Base-by-base conservation (phyloP, 116 monocot species). In the Cymodocea nodosa region DNA sequence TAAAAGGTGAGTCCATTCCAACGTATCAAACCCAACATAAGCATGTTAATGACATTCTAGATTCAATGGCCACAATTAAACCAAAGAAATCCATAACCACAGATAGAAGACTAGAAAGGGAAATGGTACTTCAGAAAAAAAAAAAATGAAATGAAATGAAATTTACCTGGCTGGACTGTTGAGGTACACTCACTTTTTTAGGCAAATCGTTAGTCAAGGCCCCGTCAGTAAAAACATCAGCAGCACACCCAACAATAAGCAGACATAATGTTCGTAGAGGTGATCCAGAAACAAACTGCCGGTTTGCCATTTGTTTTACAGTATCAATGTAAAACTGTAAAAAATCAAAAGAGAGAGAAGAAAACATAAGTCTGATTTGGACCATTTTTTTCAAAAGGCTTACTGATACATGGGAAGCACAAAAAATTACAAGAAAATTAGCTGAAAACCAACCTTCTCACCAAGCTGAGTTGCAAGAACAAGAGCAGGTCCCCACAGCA, bases 401-500 rank as follows among this genome's bases (percentile, higher is more conserved):
- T 8, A 44, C 44, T 44, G 22, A 2, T 2, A 59, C 20, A 23
- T 22, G 2, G 24, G 14, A 59, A 59, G 0, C 12, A 25, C 59
- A 4, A 23, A 23, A 22, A 5, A 59, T 6, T 13, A 59, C 30
- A 30, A 30, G 30, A 30, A 30, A 7, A 19, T 19, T 66, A 52
- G 15, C 8, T 52, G 30, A 51, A 51, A 39, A 73, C 67, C 76
- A 69, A 98, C 97, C 85, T 98, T 78, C 34, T 89, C 84, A 53
- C 98, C 98, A 68, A 98, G 84, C 63, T 89, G 98, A 23, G 84
- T 78, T 10, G 89, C 86, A 73, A 98, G 92, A 68, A 92, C 82
- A 79, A 98, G 80, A 67, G 98, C 92, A 71, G 86, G 89, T 6
- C 98, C 98, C 98, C 98, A 98, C 62, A 98, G 70, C 66, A 82